These are phyloP conservation scores for Mentha longifolia DNA, from an alignment of 257 asterid species.

Conservation along the genomic window DNA sequence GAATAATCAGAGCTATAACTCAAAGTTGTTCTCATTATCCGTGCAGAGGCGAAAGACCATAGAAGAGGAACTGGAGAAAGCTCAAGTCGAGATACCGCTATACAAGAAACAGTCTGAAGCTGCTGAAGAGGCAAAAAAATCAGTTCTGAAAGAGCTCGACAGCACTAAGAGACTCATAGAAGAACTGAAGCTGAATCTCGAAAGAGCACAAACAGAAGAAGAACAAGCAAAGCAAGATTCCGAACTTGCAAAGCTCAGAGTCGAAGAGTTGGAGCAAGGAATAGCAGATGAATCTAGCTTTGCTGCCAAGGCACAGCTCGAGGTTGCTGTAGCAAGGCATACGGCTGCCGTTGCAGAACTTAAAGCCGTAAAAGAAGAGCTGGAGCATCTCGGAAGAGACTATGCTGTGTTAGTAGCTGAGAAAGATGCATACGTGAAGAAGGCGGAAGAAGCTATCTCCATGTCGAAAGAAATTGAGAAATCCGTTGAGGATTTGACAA, in stretches of 20 bases:
- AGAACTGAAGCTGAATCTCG: slow-evolving; percentile 89
- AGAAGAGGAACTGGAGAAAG: slow-evolving; percentile 83
- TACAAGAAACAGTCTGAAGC: slow-evolving; percentile 65
- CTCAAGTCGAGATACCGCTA: slow-evolving; percentile 75
- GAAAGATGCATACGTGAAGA: slow-evolving; percentile 60
- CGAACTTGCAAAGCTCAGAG: slow-evolving; percentile 84
- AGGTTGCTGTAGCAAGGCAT: slow-evolving; percentile 88
- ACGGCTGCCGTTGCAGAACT: slow-evolving; percentile 77
- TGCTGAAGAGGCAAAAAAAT: slow-evolving; percentile 78
- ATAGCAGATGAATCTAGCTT: slow-evolving; percentile 80
- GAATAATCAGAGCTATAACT: neutral
- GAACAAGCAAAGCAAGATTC: slow-evolving; percentile 94
- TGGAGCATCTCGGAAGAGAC: slow-evolving; percentile 67
- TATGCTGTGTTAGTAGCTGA: slow-evolving; percentile 56
- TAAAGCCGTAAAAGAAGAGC: slow-evolving; percentile 54
- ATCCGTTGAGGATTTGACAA: slow-evolving; percentile 81
- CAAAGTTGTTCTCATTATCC: slow-evolving; percentile 22
- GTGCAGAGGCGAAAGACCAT: slow-evolving; percentile 82
- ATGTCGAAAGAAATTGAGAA: slow-evolving; percentile 76
- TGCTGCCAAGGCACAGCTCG: slow-evolving; percentile 97
- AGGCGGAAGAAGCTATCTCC: slow-evolving; percentile 69
- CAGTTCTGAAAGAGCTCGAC: slow-evolving; percentile 74
- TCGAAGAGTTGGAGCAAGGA: slow-evolving; percentile 92
- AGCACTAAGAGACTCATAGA: slow-evolving; percentile 80
- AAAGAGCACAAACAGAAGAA: slow-evolving; percentile 88